Evolutionary conservation across 306 rosid genomes (phyloP).

Genomic region (Sphenostylis stenocarpa): DNA sequence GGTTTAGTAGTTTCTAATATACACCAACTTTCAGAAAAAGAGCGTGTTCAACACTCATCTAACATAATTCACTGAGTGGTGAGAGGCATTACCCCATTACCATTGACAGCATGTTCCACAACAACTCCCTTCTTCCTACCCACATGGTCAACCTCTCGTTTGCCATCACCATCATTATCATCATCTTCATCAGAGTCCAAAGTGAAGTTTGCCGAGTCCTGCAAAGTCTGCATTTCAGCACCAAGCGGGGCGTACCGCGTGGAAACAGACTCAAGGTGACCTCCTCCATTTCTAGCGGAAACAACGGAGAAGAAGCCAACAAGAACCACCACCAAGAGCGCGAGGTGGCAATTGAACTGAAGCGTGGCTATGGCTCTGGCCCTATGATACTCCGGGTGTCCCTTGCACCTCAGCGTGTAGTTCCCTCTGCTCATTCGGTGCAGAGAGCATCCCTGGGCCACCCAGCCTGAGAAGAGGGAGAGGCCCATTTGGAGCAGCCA

Average conservation of each 20-base stretch:
- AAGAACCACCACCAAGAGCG: constrained; percentile 51
- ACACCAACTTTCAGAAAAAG: background rate
- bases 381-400: constrained; percentile 71
- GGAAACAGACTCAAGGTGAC: background rate
- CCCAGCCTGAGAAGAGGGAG: constrained; percentile 57
- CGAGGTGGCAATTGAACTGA: constrained; percentile 93
- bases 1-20: background rate
- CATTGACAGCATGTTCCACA: constrained; percentile 54
- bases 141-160: constrained; percentile 39
- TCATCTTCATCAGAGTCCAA: constrained; percentile 66
- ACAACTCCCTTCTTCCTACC: constrained; percentile 38
- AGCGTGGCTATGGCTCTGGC: constrained; percentile 94
- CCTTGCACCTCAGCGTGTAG: constrained; percentile 70
- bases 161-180: constrained; percentile 34
- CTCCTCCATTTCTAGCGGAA: constrained; percentile 32
- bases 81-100: constrained; percentile 38
- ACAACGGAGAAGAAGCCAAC: constrained; percentile 48
- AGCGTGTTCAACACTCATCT: background rate
- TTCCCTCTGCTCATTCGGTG: constrained; percentile 70
- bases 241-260: constrained; percentile 54
- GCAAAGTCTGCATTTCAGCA: constrained; percentile 51
- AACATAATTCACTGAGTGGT: constrained; percentile 30
- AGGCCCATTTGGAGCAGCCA: constrained; percentile 87
- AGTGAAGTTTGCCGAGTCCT: constrained; percentile 51
- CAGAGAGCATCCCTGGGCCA: constrained; percentile 65